These are phyloP conservation scores for Fusarium guadeloupense DNA, from an alignment of 2,329 filamentous ascomycete genomes.

Conservation along the genomic window DNA sequence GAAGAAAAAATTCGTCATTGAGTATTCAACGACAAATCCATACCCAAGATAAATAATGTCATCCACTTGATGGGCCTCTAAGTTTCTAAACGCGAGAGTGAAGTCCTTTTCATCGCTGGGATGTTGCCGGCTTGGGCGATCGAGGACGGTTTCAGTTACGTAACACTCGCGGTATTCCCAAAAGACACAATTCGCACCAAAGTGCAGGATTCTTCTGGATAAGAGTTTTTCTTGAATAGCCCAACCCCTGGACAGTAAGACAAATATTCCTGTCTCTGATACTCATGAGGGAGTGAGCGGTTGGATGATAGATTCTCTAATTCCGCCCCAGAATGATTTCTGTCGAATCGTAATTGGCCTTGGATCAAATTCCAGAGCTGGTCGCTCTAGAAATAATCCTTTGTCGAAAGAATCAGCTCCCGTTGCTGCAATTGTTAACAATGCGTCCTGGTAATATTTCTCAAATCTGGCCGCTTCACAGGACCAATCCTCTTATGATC, in stretches of 20 bases:
- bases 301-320: not conserved
- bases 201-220: conserved; percentile 1
- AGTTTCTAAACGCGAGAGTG: not conserved
- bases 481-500: not conserved
- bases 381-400: not conserved
- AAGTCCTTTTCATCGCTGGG: not conserved
- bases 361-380: not conserved
- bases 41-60: not conserved
- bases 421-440: not conserved
- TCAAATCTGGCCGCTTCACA: conserved; percentile 4
- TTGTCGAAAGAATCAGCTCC: not conserved
- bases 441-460: not conserved
- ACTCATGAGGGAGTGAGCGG: not conserved
- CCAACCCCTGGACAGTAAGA: not conserved
- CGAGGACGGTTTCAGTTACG: not conserved
- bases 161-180: not conserved
- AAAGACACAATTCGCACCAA: not conserved
- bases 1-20: not conserved
- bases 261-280: not conserved
- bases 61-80: accelerated
- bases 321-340: not conserved
- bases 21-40: not conserved
- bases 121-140: not conserved
- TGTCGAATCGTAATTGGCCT: not conserved
- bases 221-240: not conserved